Percentiles rank a stretch among this genome's conserved stretches.
These are phyloP conservation scores for Macrocybe gigantea DNA, from an alignment of 768 basidiomycete species.

Conservation along the genomic window DNA sequence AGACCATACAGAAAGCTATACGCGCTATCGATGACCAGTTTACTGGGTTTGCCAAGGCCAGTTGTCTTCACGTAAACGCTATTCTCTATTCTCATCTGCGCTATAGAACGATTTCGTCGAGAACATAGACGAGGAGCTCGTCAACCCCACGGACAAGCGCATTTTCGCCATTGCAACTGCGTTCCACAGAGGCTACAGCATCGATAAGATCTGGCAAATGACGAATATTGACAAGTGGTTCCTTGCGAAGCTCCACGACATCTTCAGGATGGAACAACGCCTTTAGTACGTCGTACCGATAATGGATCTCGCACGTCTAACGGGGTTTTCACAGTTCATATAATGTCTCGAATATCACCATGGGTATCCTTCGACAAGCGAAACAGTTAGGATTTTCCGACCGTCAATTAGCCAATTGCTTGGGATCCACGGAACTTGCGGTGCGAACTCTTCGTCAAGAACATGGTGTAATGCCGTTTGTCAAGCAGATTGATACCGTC, in stretches of 20 bases:
- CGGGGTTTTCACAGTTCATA: constrained; percentile 37
- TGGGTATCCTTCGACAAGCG: constrained; percentile 63
- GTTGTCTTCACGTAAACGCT: constrained; percentile 1
- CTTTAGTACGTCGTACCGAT: constrained; percentile 53
- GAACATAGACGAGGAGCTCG: constrained; percentile 87
- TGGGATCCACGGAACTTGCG: constrained; percentile 90
- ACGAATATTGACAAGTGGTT: constrained; percentile 99
- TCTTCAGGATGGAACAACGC: constrained; percentile 73
- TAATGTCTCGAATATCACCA: constrained; percentile 59
- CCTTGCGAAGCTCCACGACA: constrained; percentile 79
- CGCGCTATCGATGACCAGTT: constrained; percentile 95
- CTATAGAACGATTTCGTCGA: constrained; percentile 81
- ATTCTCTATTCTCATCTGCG: constrained; percentile 1
- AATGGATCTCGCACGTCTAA: neutral
- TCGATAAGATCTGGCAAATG: constrained; percentile 97
- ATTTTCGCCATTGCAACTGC: constrained; percentile 95
- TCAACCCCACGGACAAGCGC: constrained; percentile 94
- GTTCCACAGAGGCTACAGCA: constrained; percentile 86
- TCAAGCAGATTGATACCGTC: constrained; percentile 99
- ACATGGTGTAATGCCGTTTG: constrained; percentile 74
- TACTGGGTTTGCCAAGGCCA: constrained; percentile 80
- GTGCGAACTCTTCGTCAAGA: constrained; percentile 89
- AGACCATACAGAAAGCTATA: constrained; percentile 98
- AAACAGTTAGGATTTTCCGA: constrained; percentile 98
- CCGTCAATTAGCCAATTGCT: constrained; percentile 74